Base-by-base conservation (phyloP, 2,329 filamentous ascomycete genomes). In the Didymella pomorum region DNA sequence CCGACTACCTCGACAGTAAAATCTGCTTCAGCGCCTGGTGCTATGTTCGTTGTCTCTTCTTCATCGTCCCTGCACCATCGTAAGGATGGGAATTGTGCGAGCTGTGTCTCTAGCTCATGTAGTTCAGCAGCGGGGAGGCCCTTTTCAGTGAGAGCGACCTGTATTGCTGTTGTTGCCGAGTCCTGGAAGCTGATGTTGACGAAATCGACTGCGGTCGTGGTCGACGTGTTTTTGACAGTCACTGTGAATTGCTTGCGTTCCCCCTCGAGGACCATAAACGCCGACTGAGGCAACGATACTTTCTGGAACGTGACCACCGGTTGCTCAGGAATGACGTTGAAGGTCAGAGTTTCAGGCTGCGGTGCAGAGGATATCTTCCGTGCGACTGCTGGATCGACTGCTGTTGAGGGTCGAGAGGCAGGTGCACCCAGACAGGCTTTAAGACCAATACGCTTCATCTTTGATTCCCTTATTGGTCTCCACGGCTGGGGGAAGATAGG, bases 211-310 rank as follows among this genome's bases (percentile, higher is more conserved):
- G 91, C 82, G 1, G 89, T 93, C 0, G 82, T 74, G 20, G 60
- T 66, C 0, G 92, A 95, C 9, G 87, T 81, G 65, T 99, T 99
- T 65, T 90, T 86, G 14, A 98, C 79, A 0, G 90, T 93, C 16
- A 97, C 84, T 0, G 86, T 89, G 71, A 98, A 96, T 0, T 82
- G 81, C 66, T 88, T 89, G 21, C 85, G 86, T 76, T 99, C 94
- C 42, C 95, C 95, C 78, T 98, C 94, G 6, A 99, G 82, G 11
- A 99, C 84, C 93, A 97, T 97, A 33, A 97, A 81, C 10, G 92
- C 91, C 21, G 90, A 91, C 70, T 97, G 93, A 0, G 90, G 86
- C 1, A 97, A 82, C 12, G 89, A 92, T 3, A 89, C 90, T 8
- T 88, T 88, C 70, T 91, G 89, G 20, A 97, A 84, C 3, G 88